Evolutionary conservation across 2,329 filamentous ascomycete species (phyloP), one percentile per base, ranked within the genome.

Genomic region (Botryotinia convoluta): DNA sequence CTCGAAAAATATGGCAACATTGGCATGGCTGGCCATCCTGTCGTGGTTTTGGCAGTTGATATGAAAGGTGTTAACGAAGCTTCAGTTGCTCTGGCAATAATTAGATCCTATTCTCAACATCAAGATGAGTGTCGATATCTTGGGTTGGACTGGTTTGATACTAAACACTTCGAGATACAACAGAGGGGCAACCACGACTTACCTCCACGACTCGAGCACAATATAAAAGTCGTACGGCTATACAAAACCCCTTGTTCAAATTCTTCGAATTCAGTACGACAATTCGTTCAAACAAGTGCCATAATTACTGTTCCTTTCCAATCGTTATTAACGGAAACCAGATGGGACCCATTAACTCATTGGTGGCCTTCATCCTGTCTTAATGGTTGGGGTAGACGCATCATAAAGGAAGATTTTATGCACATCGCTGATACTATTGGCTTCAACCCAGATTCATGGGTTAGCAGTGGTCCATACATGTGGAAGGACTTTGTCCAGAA

Each of bases 311-410:
- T 71, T 29, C 26, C 69, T 1, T 63, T 51, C 35, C 57, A 48
- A n/a, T 32, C 37, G 8, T 45, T 71, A 7, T 20, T 20, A 5
- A 45, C 51, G 26, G 42, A 62, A 54, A 9, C 18, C 35, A 29
- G 6, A 20, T 63, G 12, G 5, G 4, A 8, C 12, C 18, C 3
- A n/a, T 0, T 6, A 10, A 12, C 16, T 22, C n/a, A 16, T 32
- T 71, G 69, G 69, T 63, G 32, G 26, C 69, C 54, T 59, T 71
- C 69, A 16, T 5, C 57, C 26, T 6, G 20, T n/a, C 69, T 71
- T 37, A 32, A 71, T 63, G 69, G 42, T n/a, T 71, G 69, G 69
- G 4, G 20, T 22, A n/a, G 39, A 32, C 42, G 69, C 0, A 22
- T 71, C 8, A 22, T 62, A n/a, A 48, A 63, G 8, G 18, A n/a